These are phyloP conservation scores for Lanmaoa rubissima DNA, from an alignment of 768 basidiomycete genomes.

Conservation along the genomic window DNA sequence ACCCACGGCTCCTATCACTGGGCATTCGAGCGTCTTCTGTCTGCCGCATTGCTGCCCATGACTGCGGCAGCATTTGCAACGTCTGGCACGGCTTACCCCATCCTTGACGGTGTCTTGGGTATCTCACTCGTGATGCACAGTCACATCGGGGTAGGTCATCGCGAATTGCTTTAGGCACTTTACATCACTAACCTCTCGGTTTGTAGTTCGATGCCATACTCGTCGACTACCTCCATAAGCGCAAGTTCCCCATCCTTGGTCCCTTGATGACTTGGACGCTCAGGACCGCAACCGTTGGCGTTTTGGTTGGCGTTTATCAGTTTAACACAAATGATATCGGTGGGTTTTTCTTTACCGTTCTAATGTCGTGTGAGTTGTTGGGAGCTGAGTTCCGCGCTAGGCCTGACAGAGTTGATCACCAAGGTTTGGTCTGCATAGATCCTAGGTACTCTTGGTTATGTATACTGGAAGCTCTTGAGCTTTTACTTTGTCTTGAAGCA, in stretches of 20 bases:
- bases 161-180: neutral
- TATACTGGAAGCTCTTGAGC: neutral
- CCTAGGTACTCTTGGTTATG: neutral
- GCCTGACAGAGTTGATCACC: constrained; percentile 81
- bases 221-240: constrained; percentile 88
- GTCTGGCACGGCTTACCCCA: constrained; percentile 70
- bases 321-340: constrained; percentile 99
- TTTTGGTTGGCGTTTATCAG: constrained; percentile 89
- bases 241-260: constrained; percentile 89
- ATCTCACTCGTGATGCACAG: constrained; percentile 89
- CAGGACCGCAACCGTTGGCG: constrained; percentile 72
- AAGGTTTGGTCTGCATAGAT: constrained; percentile 78
- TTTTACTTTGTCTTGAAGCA: neutral
- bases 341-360: constrained; percentile 40
- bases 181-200: neutral
- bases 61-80: constrained; percentile 85
- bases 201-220: constrained; percentile 69
- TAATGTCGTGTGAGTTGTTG: neutral
- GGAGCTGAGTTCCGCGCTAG: constrained; percentile 37
- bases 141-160: constrained; percentile 78
- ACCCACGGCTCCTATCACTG: constrained; percentile 88
- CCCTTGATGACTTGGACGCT: constrained; percentile 71
- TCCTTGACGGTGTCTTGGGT: constrained; percentile 88
- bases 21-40: constrained; percentile 92
- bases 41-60: constrained; percentile 84